These are phyloP conservation scores for Nakataea oryzae DNA, from an alignment of 2,329 filamentous ascomycete genomes.

Conservation along the genomic window DNA sequence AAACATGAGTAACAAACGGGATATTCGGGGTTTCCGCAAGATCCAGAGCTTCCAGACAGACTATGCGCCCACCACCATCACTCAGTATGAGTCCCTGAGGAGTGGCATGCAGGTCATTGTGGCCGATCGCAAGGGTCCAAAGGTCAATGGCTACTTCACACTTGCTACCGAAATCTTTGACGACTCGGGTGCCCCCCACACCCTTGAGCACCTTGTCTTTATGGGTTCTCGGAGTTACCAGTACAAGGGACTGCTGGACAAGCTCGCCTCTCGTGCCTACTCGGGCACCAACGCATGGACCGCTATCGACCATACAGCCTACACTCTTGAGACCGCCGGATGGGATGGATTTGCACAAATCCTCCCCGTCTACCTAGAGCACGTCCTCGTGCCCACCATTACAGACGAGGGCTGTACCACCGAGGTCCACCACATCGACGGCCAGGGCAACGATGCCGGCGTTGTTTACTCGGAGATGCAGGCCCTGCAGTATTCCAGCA, in stretches of 20 bases:
- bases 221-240: conserved; percentile 90
- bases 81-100: conserved; percentile 89
- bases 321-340: conserved; percentile 87
- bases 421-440: conserved; percentile 93
- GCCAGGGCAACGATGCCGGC: conserved; percentile 85
- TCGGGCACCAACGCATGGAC: conserved; percentile 96
- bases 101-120: conserved; percentile 94
- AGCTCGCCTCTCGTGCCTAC: conserved; percentile 86
- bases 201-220: conserved; percentile 72
- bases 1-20: conserved; percentile 40
- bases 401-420: conserved; percentile 91
- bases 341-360: conserved; percentile 97
- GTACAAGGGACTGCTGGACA: conserved; percentile 92
- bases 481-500: conserved; percentile 74
- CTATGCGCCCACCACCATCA: conserved; percentile 80
- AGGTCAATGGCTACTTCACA: conserved; percentile 88
- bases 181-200: conserved; percentile 86
- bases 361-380: conserved; percentile 88
- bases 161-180: conserved; percentile 96
- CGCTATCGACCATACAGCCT: conserved; percentile 89
- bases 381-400: conserved; percentile 81
- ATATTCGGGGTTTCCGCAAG: conserved; percentile 60
- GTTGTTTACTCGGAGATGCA: conserved; percentile 99
- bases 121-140: conserved; percentile 87
- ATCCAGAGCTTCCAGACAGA: conserved; percentile 80